phyloP scores from a whole-genome alignment of 306 rosid species.

The Gleditsia sinensis region DNA sequence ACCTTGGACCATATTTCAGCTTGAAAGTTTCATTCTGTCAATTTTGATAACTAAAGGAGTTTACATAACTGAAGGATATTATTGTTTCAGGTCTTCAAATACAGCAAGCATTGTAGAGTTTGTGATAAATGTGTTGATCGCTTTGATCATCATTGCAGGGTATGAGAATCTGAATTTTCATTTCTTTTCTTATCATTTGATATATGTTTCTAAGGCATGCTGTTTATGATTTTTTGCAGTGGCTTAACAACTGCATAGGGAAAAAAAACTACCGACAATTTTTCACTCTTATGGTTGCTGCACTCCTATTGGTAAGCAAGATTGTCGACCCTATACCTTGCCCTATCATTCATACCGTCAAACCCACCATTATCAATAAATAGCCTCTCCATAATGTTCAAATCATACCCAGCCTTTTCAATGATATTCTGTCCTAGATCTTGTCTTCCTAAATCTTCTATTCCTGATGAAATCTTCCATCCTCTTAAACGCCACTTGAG shows the following conservation, averaged over 20 bases:
- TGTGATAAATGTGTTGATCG: constrained; percentile 94
- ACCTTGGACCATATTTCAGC: not conserved
- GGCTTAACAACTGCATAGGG: constrained; percentile 98
- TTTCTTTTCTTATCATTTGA: constrained; percentile 6
- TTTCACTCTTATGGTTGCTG: constrained; percentile 92
- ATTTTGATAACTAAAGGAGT: constrained; percentile 6
- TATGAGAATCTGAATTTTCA: constrained; percentile 40
- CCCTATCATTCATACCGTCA: constrained; percentile 21
- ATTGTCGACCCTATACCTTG: constrained; percentile 31
- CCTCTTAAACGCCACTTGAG: not conserved
- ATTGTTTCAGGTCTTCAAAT: constrained; percentile 83
- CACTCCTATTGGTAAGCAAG: constrained; percentile 93
- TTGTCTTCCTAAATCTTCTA: not conserved
- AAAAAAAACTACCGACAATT: constrained; percentile 82
- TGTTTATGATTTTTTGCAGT: constrained; percentile 55
- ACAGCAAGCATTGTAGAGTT: constrained; percentile 96
- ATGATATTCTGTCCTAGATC: not conserved
- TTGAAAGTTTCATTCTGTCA: constrained; percentile 9
- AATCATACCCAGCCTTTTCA: constrained; percentile 10
- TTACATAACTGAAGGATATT: constrained; percentile 20
- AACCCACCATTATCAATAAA: constrained; percentile 9
- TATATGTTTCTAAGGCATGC: constrained; percentile 30
- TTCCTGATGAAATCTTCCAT: constrained; percentile 10
- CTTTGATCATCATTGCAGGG: constrained; percentile 99
- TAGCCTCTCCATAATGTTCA: constrained; percentile 3